Conservation (phyloP, 2,329 filamentous ascomycete species). For the Xylaria arbuscula region DNA sequence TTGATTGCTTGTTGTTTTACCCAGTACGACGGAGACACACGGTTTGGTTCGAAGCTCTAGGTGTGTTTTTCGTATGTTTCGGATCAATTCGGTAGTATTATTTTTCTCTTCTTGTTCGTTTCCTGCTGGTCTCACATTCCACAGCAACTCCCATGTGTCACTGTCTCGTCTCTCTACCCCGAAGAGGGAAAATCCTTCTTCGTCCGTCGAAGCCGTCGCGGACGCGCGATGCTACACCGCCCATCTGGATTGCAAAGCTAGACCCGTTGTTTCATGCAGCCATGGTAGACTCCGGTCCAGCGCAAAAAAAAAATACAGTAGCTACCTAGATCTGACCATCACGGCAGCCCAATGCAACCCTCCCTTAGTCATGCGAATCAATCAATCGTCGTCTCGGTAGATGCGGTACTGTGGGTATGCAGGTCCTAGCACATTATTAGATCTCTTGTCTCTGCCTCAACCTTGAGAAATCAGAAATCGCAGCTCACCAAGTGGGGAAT, state of each 20-base stretch:
- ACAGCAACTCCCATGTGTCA: not conserved
- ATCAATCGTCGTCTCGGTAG: conserved; percentile 18
- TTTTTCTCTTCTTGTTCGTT: not conserved
- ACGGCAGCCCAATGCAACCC: conserved; percentile 38
- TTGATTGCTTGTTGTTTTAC: not conserved
- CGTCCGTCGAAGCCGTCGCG: conserved; percentile 16
- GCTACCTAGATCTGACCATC: conserved; percentile 33
- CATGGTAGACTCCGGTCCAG: conserved; percentile 35
- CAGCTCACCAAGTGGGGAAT: conserved; percentile 19
- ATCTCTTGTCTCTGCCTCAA: not conserved
- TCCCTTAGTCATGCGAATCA: conserved; percentile 26
- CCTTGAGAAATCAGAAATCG: not conserved
- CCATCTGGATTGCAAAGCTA: conserved; percentile 32
- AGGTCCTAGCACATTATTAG: not conserved
- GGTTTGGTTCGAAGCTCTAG: conserved; percentile 8
- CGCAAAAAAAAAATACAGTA: conserved; percentile 11
- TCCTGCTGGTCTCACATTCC: conserved; percentile 20
- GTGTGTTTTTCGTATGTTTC: conserved; percentile 3
- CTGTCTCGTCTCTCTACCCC: not conserved
- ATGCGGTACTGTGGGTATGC: conserved; percentile 1
- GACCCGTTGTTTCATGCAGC: conserved; percentile 36
- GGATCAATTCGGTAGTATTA: conserved; percentile 20
- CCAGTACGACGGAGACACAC: conserved; percentile 23
- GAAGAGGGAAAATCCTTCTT: not conserved
- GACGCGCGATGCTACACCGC: conserved; percentile 33